Conservation (phyloP, 163 green algal genomes). For the Coccomyxa subellipsoidea region DNA sequence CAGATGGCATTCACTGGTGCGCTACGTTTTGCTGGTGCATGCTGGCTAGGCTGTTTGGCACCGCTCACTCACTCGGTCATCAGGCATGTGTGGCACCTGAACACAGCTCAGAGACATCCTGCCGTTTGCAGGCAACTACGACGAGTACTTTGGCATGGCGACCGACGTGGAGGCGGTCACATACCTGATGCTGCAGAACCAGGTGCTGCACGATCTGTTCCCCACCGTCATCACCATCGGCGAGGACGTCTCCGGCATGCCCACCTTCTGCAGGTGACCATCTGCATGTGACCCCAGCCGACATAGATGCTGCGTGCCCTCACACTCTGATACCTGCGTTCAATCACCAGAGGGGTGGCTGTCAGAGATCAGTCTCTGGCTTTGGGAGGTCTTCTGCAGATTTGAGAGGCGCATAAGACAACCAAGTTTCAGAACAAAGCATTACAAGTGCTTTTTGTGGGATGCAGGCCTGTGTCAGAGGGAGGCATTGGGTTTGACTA, state of each 20-base stretch:
- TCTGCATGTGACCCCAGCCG: not conserved
- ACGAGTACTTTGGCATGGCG: constrained; percentile 91
- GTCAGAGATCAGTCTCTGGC: too few relatives aligned
- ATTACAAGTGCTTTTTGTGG: not conserved
- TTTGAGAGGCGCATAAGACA: too few relatives aligned
- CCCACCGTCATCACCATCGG: constrained; percentile 85
- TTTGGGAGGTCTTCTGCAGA: too few relatives aligned
- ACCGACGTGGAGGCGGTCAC: constrained; percentile 90
- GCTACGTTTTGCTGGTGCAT: not conserved
- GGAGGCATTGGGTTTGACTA: constrained; percentile 98
- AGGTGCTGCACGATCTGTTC: constrained; percentile 89
- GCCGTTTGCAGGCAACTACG: constrained; percentile 70
- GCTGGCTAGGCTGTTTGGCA: too few relatives aligned
- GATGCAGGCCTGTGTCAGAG: constrained; percentile 70
- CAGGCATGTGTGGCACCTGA: too few relatives aligned
- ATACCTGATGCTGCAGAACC: constrained; percentile 98
- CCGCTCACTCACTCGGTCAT: too few relatives aligned
- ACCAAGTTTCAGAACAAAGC: not conserved
- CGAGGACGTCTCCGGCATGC: constrained; percentile 94
- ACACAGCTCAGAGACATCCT: too few relatives aligned
- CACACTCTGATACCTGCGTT: too few relatives aligned
- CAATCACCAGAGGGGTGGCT: too few relatives aligned
- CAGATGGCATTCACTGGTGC: constrained; percentile 84
- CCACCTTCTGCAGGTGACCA: constrained; percentile 77
- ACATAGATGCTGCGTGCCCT: too few relatives aligned